Conservation (phyloP, 108 stramenopile species). For the Ochromonas danica region DNA sequence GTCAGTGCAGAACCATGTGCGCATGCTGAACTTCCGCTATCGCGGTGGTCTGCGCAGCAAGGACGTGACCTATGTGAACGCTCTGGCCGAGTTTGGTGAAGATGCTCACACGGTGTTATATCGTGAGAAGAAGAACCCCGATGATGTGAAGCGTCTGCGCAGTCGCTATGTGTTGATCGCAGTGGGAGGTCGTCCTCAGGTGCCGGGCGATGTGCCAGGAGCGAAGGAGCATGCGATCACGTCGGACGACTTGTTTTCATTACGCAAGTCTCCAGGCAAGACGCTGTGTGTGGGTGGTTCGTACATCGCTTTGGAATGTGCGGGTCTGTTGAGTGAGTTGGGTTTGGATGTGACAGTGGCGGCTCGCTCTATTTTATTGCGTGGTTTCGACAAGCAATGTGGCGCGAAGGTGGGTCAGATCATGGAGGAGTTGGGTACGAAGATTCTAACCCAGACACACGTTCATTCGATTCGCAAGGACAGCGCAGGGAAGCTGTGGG, state of each 20-base stretch:
- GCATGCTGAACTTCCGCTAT: conserved; percentile 56
- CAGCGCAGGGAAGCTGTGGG: not conserved
- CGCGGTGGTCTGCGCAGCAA: conserved; percentile 52
- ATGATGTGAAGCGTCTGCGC: conserved; percentile 11
- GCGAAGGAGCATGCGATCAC: conserved; percentile 5
- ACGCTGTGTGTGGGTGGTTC: conserved; percentile 19
- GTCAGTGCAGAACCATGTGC: conserved; percentile 49
- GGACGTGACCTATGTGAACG: conserved; percentile 52
- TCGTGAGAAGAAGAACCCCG: conserved; percentile 35
- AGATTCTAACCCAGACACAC: not conserved
- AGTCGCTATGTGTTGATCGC: conserved; percentile 22
- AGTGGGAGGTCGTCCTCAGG: conserved; percentile 34
- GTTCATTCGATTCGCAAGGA: not conserved
- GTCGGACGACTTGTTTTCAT: conserved; percentile 10
- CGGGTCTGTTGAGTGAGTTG: not conserved
- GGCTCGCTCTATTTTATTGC: not conserved
- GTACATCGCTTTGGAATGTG: conserved; percentile 27
- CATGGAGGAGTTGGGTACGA: not conserved
- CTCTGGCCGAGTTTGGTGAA: conserved; percentile 41
- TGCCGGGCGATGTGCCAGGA: not conserved
- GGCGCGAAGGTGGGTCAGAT: not conserved
- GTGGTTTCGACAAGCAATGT: conserved; percentile 23
- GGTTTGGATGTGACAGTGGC: conserved; percentile 17
- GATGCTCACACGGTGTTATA: conserved; percentile 44
- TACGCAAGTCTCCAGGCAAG: not conserved